Evolutionary conservation across 805 yeast genomes (phyloP).

Genomic region (Hanseniaspora mollemarum): DNA sequence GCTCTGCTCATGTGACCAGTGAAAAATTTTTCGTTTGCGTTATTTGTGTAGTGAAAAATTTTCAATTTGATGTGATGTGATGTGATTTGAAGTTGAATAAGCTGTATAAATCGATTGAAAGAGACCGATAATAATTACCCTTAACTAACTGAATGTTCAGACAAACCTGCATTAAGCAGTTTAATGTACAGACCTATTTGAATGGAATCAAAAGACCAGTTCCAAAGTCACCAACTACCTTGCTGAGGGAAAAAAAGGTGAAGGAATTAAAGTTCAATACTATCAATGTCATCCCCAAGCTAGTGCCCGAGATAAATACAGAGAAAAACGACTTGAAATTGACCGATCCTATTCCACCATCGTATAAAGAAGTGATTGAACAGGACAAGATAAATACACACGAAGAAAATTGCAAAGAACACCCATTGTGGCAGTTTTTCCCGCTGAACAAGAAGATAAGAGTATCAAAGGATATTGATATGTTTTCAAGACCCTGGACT

Average conservation of each 20-base stretch:
- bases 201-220: slow-evolving; percentile 8
- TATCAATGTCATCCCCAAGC: background rate
- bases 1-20: no score
- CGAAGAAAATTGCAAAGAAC: slow-evolving; percentile 56
- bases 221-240: background rate
- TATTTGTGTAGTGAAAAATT: background rate
- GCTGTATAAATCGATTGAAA: background rate
- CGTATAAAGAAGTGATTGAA: slow-evolving; percentile 46
- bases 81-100: no score
- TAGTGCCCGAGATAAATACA: slow-evolving; percentile 4
- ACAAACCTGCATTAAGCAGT: background rate
- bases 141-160: background rate
- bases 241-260: slow-evolving; percentile 1
- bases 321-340: slow-evolving; percentile 35
- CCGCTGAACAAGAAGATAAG: slow-evolving; percentile 52
- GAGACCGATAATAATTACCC: background rate
- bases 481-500: slow-evolving; percentile 68
- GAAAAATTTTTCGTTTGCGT: no score
- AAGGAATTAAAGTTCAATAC: background rate
- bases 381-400: background rate
- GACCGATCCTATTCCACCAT: slow-evolving; percentile 77
- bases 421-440: slow-evolving; percentile 94
- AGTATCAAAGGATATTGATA: slow-evolving; percentile 40
- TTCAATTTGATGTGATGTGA: background rate
- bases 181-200: background rate